Evolutionary conservation across 2,329 filamentous ascomycete genomes (phyloP), one percentile per base, ranked within the genome.

Genomic region (Fusarium sp.): DNA sequence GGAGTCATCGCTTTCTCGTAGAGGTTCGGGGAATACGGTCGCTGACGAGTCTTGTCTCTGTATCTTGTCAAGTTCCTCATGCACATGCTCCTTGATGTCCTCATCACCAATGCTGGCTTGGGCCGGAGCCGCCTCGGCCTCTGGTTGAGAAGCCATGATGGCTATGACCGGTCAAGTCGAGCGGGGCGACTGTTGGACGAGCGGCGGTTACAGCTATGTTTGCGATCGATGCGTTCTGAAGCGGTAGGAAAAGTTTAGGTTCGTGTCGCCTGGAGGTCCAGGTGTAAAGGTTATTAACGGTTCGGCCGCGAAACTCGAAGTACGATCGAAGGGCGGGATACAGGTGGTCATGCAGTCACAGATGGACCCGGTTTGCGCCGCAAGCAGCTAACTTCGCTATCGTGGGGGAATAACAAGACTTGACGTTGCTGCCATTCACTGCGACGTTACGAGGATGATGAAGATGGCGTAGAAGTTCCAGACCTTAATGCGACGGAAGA

Each of bases 1-100:
- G 19, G 81, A 81, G n/a, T 81, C 81, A 61, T 86, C 85, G 66
- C 80, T 83, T 43, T 84, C 82, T 74, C 82, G 83, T 38, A 89
- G 77, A 19, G 82, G 83, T 24, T 88, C 86, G 14, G 87, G 87
- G 7, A 89, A 81, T 43, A 76, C 61, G 14, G 80, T 81, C 4
- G 81, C 67, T 11, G 74, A 77, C 17, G 76, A 73, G 34, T 81
- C 80, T 65, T 79, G 79, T 34, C 76, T 80, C 42, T 80, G 80
- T 62, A 78, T 83, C 76, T 83, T 85, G 34, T 81, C 81, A 17
- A 86, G 80, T 70, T 80, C 86, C 58, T 78, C 81, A 53, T 77
- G 79, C 13, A 81, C 73, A 56, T 81, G 81, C 56, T 79, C 80
- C 52, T 77, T 79, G 28, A 78, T 57, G 40, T 77, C 78, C 24